Evolutionary conservation across 75 land plant genomes (phyloP), one percentile per base, ranked within the genome.

Genomic region (Cunninghamia lanceolata): DNA sequence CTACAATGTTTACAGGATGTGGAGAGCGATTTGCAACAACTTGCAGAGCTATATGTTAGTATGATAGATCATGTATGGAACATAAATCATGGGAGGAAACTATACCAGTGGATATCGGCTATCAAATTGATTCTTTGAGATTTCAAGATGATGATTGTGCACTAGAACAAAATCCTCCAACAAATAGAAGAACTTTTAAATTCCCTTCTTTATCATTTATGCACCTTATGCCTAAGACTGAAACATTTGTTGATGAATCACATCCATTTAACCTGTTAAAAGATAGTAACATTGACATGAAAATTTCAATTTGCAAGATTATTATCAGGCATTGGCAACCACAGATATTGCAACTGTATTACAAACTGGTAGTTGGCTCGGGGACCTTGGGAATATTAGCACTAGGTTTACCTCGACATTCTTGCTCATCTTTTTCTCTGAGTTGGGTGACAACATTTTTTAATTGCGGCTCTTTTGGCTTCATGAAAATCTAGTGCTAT

Each of bases 361-460:
- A 83, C 91, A 90, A 56, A 70, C 89, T 16, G n/a, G 75, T 78
- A 78, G 85, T 53, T 89, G 46, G 85, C 25, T 93, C 1, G 92
- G 94, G 53, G 96, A 97, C 83, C 84, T 96, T 85, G 92, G 94
- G 84, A 98, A 96, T 85, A 93, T 98, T 87, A 96, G 90, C 88
- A 94, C 91, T 88, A 96, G 99, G 88, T 98, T 98, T 94, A 93
- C 94, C 85, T 96, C 96, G 99, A 95, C 99, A 35, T 98, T 98
- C 86, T 90, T 98, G 94, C 93, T 98, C 82, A 96, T 98, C 39
- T 98, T 98, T 87, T 98, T 98, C 91, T 98, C 99, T 30, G 99
- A 98, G 83, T 89, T 98, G 16, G 99, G 99, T 16, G 99, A 98
- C 85, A 88, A 98, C 99, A 10, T 98, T 98, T 89, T 98, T 98